Conservation (phyloP, 2,329 filamentous ascomycete genomes). For the Biscogniauxia mediterranea region DNA sequence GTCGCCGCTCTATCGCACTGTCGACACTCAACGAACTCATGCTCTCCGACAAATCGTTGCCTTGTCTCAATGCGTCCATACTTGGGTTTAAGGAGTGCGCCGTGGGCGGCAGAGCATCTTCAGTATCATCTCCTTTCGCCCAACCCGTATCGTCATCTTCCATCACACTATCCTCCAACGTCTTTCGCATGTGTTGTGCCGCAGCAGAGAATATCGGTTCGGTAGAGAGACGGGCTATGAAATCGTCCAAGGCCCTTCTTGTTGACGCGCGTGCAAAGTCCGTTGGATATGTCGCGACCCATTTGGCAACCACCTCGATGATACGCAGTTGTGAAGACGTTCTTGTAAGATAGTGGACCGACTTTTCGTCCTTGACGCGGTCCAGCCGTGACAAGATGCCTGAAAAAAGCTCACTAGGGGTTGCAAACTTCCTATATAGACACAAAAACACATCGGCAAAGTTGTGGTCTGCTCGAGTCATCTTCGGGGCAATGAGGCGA, state of each 20-base stretch:
- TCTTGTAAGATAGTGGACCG: conserved; percentile 69
- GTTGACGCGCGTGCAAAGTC: conserved; percentile 84
- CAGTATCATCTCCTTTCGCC: conserved; percentile 74
- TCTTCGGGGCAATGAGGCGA: conserved; percentile 76
- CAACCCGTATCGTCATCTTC: conserved; percentile 93
- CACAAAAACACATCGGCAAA: conserved; percentile 89
- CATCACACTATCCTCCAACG: conserved; percentile 67
- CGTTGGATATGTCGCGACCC: conserved; percentile 86
- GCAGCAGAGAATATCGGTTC: conserved; percentile 82
- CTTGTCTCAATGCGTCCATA: conserved; percentile 20
- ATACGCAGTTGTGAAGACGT: conserved; percentile 81
- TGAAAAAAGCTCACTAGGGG: conserved; percentile 74
- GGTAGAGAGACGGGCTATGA: conserved; percentile 70
- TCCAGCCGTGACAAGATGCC: conserved; percentile 78
- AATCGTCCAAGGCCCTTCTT: conserved; percentile 67
- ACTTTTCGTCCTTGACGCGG: conserved; percentile 62
- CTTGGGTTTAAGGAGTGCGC: conserved; percentile 22
- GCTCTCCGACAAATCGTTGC: conserved; percentile 41
- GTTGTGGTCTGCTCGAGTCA: conserved; percentile 84
- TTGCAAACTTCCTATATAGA: conserved; percentile 88
- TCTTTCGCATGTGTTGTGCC: conserved; percentile 79
- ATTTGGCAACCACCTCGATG: conserved; percentile 80
- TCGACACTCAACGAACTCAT: conserved; percentile 50
- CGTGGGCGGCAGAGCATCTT: conserved; percentile 22
- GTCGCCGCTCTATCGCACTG: conserved; percentile 40